These are phyloP conservation scores for Podospora comata DNA, from an alignment of 495 filamentous ascomycete genomes.

Conservation along the genomic window DNA sequence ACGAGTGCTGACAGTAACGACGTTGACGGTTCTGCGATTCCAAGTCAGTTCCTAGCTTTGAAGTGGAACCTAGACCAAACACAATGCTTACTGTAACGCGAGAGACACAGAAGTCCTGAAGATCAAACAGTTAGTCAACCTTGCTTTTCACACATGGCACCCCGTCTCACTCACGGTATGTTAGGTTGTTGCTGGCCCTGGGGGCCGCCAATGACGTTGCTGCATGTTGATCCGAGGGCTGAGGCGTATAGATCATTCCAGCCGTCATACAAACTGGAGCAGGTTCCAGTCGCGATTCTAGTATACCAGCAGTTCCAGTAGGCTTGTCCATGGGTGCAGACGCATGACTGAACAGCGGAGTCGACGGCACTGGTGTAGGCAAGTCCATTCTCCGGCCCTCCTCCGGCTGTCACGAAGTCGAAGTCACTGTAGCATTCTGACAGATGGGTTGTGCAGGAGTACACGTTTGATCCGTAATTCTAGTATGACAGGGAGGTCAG, in stretches of 20 bases:
- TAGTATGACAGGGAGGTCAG: neutral
- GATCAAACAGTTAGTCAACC: neutral
- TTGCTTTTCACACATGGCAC: neutral
- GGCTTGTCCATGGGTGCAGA: constrained; percentile 24
- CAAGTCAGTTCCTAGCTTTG: neutral
- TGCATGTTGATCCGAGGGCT: constrained; percentile 15
- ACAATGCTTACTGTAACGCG: constrained; percentile 23
- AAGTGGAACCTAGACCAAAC: neutral
- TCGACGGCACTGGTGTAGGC: neutral
- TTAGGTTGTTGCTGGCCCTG: constrained; percentile 19
- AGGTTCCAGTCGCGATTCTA: constrained; percentile 16
- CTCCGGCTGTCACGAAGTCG: constrained; percentile 20
- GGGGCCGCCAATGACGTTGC: constrained; percentile 15
- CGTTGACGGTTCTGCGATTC: constrained; percentile 17
- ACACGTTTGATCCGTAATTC: neutral
- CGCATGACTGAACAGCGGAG: constrained; percentile 12
- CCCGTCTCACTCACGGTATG: constrained; percentile 10
- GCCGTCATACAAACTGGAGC: constrained; percentile 13
- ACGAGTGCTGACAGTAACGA: constrained; percentile 16
- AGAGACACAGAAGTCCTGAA: constrained; percentile 22
- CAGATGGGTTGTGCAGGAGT: constrained; percentile 1
- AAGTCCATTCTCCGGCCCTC: neutral
- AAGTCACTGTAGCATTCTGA: constrained; percentile 6
- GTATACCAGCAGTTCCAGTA: constrained; percentile 24
- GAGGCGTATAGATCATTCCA: constrained; percentile 17